These are phyloP conservation scores for Malassezia nana DNA, from an alignment of 1,284 basidiomycete genomes.

Conservation along the genomic window DNA sequence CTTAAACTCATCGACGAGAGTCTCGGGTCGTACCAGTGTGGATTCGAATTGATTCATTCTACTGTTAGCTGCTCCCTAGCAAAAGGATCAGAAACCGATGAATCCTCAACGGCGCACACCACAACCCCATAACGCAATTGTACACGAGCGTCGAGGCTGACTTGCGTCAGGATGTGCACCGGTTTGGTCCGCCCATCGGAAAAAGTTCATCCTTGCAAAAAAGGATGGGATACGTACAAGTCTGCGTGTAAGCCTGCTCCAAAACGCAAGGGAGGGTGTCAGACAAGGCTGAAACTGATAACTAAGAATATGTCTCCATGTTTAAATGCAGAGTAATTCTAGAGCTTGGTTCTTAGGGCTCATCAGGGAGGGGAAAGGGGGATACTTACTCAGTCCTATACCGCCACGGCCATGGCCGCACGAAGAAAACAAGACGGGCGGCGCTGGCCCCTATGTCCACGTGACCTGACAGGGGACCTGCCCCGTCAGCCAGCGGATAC, in stretches of 20 bases:
- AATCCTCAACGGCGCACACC: conserved; percentile 15
- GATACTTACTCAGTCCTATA: conserved; percentile 3
- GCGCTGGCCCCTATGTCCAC: too few species aligned
- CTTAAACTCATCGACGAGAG: conserved; percentile 13
- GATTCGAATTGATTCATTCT: background rate
- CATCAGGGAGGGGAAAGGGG: conserved; percentile 7
- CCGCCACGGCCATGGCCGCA: background rate
- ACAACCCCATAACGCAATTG: conserved; percentile 13
- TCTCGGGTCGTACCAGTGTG: background rate
- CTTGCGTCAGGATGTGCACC: conserved; percentile 7
- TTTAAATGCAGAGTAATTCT: conserved; percentile 18
- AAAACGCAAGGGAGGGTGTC: background rate
- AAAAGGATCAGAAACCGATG: conserved; percentile 16
- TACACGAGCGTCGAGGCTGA: conserved; percentile 16
- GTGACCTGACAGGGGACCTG: too few species aligned
- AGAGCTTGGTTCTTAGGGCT: conserved; percentile 18
- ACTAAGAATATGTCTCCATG: conserved; percentile 17
- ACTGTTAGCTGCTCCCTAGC: background rate
- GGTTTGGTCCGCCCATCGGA: conserved; percentile 20
- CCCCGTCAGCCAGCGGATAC: background rate
- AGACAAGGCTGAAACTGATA: conserved; percentile 24
- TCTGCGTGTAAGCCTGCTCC: conserved; percentile 9
- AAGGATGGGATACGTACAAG: background rate
- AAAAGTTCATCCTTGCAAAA: conserved; percentile 10
- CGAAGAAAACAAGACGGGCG: background rate